Evolutionary conservation across 495 filamentous ascomycete species (phyloP).

Genomic region (Penicillium cataractarum): DNA sequence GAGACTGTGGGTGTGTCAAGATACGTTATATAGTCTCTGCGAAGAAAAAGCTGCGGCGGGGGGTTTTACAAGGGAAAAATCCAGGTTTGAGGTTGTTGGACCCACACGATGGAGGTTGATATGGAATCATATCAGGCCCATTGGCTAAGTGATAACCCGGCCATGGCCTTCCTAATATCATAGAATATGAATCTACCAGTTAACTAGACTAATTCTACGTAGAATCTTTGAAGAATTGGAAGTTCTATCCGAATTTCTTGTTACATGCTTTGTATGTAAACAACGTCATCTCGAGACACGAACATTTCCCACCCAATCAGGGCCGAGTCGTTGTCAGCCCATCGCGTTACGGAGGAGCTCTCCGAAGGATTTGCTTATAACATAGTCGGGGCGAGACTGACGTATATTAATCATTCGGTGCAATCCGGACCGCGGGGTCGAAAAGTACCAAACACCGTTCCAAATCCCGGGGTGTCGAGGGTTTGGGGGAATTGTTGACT

Average conservation of each 20-base stretch:
- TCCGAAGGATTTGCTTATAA: neutral
- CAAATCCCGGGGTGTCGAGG: neutral
- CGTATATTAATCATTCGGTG: conserved; percentile 2
- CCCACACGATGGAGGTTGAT: conserved; percentile 10
- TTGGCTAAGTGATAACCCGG: neutral
- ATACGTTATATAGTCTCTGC: conserved; percentile 4
- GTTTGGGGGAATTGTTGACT: neutral
- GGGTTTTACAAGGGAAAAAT: conserved; percentile 1
- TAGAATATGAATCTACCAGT: neutral
- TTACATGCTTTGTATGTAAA: neutral
- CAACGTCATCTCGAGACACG: neutral
- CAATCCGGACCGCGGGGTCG: neutral
- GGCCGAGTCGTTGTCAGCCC: conserved; percentile 11
- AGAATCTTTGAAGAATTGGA: neutral
- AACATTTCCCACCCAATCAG: conserved; percentile 12
- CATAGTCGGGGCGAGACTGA: too few relatives aligned
- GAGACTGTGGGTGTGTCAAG: neutral
- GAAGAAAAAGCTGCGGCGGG: neutral
- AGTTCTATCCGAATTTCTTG: neutral
- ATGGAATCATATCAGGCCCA: conserved; percentile 7
- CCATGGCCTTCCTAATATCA: neutral
- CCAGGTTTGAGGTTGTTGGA: conserved; percentile 15
- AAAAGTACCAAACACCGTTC: neutral
- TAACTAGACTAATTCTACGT: neutral
- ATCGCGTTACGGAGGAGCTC: neutral